Base-by-base conservation (phyloP, 345 rosid genomes). In the Linum trigynum region DNA sequence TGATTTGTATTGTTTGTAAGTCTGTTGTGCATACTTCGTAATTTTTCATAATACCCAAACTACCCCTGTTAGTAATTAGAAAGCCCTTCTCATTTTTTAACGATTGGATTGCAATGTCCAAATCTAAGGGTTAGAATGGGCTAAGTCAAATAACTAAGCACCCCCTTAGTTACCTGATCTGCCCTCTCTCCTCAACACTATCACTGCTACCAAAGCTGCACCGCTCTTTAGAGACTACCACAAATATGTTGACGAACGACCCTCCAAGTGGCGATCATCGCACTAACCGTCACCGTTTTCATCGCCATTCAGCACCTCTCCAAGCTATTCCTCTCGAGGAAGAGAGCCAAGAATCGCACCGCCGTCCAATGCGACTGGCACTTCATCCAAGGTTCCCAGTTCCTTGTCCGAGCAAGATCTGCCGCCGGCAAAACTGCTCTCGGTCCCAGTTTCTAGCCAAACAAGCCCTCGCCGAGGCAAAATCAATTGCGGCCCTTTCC, bases 381-480 rank as follows among this genome's bases (percentile, higher is more conserved):
- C 53, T 48, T 48, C 53, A 48, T 48, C 14, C 53, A 48, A 48
- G 53, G 53, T 9, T 48, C 11, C 53, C 53, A 48, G 53, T 15
- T 48, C 11, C 53, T 48, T 15, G 53, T 15, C 14, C 53, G 53
- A 9, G 14, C 53, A 12, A 48, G 53, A 48, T 48, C 53, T 15
- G 53, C 53, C 14, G 3, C 74, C 5, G 53, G 65, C 23, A 67
- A 57, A 48, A 48, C 53, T 48, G 67, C 68, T 69, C 83, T 32
- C 85, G 79, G 64, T 72, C 90, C 15, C 79, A 67, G 5, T 9
- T 56, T 66, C 77, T 88, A 38, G 86, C 85, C 63, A 81, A 81
- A 55, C 57, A 74, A 39, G 89, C 89, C 37, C 81, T 84, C 65
- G 3, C 67, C 40, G 88, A 85, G 70, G 83, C 87, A 66, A 82